Evolutionary conservation across 768 basidiomycete genomes (phyloP), one percentile per base, ranked within the genome.

Genomic region (Agrocybe praecox): DNA sequence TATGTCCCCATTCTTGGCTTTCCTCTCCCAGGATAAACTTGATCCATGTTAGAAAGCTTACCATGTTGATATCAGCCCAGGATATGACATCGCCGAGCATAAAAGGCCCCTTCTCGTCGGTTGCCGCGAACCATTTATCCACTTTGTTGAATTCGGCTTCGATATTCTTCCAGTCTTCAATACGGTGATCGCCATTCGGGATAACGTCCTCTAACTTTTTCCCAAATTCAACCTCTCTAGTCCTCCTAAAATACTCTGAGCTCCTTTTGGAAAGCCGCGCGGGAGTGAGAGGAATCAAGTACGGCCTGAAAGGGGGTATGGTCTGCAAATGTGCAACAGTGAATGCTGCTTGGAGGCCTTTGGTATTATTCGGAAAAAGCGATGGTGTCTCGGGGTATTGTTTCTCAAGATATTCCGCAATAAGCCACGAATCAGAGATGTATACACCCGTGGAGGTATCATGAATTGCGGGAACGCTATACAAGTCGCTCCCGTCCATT

Each of bases 331-430:
- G 36, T 5, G 36, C 36, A 14, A 12, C 36, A 12, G 36, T 40
- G 36, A 49, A 49, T 2, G 26, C 29, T 24, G 29, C 29, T 17
- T 32, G 15, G 11, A 49, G 29, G 33, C 29, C 48, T 10, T 18
- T 21, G 17, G 48, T 33, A 12, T 49, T 34, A 17, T 21, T 34
- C 4, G 48, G 48, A 17, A 49, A 49, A 32, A 49, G n/a, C 15
- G 29, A n/a, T n/a, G 48, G 48, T 18, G 67, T 61, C 75, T 73
- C 69, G 0, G 82, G 80, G 65, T 81, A 84, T 2, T 71, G 68
- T 8, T 71, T 60, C 54, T 84, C 83, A 32, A 84, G 70, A 62
- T 85, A 82, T 11, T 70, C 58, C 0, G 78, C 80, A 59, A 85
- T 83, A 24, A 55, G 62, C 22, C 65, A 47, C 0, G 81, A 81